Conservation (phyloP, 2,329 filamentous ascomycete genomes). For the Hawksworthiomyces lignivorus region DNA sequence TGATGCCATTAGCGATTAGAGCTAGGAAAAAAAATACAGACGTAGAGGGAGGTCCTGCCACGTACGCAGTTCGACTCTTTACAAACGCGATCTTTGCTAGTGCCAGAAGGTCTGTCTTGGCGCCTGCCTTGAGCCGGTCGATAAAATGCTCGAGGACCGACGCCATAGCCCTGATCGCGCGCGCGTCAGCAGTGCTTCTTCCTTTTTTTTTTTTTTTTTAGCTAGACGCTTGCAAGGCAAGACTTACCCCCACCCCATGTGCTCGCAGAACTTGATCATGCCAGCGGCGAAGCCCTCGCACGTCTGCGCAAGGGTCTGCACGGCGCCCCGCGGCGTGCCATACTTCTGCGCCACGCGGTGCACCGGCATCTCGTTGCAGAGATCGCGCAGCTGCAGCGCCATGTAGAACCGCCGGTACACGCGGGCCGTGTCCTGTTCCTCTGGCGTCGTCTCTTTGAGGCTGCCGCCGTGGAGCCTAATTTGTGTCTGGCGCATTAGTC, state of each 20-base stretch:
- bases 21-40: neutral
- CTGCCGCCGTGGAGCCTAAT: conserved; percentile 57
- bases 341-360: conserved; percentile 64
- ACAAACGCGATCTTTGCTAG: conserved; percentile 66
- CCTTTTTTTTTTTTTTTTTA: too few relatives aligned
- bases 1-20: too few relatives aligned
- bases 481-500: conserved; percentile 3
- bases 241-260: conserved; percentile 62
- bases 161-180: conserved; percentile 54
- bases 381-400: conserved; percentile 67
- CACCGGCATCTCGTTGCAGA: conserved; percentile 69
- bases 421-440: conserved; percentile 52
- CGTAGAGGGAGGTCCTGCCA: too few relatives aligned
- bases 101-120: conserved; percentile 61
- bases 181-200: too few relatives aligned
- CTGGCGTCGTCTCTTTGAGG: conserved; percentile 53
- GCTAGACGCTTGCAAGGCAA: too few relatives aligned
- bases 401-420: conserved; percentile 68
- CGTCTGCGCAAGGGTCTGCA: conserved; percentile 66
- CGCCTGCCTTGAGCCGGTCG: conserved; percentile 65
- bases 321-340: conserved; percentile 58
- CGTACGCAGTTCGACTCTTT: conserved; percentile 65
- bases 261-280: conserved; percentile 71
- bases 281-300: conserved; percentile 73
- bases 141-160: conserved; percentile 69